Evolutionary conservation across 169 alveolate genomes (phyloP).

Genomic region (Ophryocystis elektroscirrha): DNA sequence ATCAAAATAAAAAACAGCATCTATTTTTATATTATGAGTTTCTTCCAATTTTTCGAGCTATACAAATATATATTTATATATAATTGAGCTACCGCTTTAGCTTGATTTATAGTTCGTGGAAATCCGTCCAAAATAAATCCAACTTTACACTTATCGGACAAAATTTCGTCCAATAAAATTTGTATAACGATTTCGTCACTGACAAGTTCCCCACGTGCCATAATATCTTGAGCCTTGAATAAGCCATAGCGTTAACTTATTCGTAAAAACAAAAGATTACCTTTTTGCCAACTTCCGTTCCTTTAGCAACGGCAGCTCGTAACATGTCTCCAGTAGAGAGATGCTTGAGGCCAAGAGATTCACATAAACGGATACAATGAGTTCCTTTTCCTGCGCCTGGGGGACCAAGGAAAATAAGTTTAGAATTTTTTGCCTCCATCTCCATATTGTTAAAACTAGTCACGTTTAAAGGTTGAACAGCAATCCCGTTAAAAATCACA

Average conservation of each 20-base stretch:
- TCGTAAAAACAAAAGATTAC: neutral
- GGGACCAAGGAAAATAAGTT: constrained; percentile 9
- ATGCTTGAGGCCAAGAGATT: constrained; percentile 14
- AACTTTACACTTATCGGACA: constrained; percentile 17
- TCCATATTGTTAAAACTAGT: too few relatives aligned
- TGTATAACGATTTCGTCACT: constrained; percentile 61
- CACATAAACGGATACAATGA: constrained; percentile 6
- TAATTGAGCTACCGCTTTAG: constrained; percentile 25
- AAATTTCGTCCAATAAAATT: constrained; percentile 20
- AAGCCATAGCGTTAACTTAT: neutral
- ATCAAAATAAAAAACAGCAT: constrained; percentile 43
- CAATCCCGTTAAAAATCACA: too few relatives aligned
- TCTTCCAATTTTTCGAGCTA: constrained; percentile 10
- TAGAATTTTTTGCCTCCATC: constrained; percentile 6
- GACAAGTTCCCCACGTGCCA: constrained; percentile 68
- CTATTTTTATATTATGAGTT: constrained; percentile 26
- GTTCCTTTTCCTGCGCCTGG: constrained; percentile 29
- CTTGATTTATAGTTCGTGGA: constrained; percentile 69
- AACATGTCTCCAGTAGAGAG: constrained; percentile 69
- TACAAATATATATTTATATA: neutral
- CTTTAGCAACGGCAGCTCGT: constrained; percentile 57
- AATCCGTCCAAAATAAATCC: constrained; percentile 78
- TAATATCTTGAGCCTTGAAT: constrained; percentile 46
- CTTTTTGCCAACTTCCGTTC: constrained; percentile 55
- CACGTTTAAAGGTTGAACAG: too few relatives aligned